Base-by-base conservation (phyloP, 2,329 filamentous ascomycete species). In the Aschersonia sp. region DNA sequence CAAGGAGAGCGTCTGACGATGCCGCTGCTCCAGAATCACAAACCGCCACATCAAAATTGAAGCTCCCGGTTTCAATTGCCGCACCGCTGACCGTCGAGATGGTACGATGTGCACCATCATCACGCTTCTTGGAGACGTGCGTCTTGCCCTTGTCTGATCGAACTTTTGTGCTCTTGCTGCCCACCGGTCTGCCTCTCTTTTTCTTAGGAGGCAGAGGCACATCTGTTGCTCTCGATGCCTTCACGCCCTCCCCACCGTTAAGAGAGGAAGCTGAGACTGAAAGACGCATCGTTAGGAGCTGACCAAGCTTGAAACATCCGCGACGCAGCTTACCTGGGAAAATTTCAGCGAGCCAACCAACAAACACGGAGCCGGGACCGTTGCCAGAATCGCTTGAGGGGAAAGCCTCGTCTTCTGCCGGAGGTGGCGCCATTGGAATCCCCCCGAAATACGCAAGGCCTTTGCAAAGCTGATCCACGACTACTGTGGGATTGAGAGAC, bases 371-470 rank as follows among this genome's bases (percentile, higher is more conserved):
- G 1, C 78, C 79, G 1, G 72, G 64, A 3, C 78, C 78, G 56
- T 80, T 80, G 9, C 68, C 68, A 44, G 71, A 67, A 7, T 68
- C 71, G 53, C 78, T 82, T 30, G 68, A 64, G 2, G 78, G 78
- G 47, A 81, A 82, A 2, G 61, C 35, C 31, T 5, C 63, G 52
- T 73, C 66, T 31, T 68, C 60, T 0, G 70, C 67, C n/a, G 75
- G 70, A 5, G 73, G 69, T 5, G 73, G 72, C 4, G 71, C 72
- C 31, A 71, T 73, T 40, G 77, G 75, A 44, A 76, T 70, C 30
- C 78, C 77, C 5, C 79, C 78, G 59, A 82, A 82, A 54, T 78
- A 81, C n/a, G 74, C 71, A 47, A 82, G 58, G 2, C 75, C 78
- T 54, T 74, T 80, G 56, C 76, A 81, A 35, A 83, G 65, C 55